These are phyloP conservation scores for Populus alba DNA, from an alignment of 345 rosid species.

Conservation along the genomic window DNA sequence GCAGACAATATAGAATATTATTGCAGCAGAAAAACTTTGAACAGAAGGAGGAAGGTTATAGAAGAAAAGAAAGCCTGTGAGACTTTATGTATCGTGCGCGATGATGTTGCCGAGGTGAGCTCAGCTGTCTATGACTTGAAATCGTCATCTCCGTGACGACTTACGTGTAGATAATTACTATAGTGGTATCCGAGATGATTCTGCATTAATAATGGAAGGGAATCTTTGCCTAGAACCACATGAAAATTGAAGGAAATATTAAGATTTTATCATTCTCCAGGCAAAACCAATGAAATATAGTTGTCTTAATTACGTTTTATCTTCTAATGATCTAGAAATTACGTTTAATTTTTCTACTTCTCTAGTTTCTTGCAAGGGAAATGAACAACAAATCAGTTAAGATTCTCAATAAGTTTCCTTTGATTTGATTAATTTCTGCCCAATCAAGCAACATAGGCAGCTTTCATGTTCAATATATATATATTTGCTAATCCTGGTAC, in stretches of 20 bases:
- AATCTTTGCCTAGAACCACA: neutral
- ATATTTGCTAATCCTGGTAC: too few species aligned
- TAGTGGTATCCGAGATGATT: neutral
- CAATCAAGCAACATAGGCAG: conserved; percentile 5
- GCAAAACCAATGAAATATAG: too few species aligned
- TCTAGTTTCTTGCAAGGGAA: neutral
- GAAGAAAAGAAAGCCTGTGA: too few species aligned
- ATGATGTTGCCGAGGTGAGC: too few species aligned
- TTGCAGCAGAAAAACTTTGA: too few species aligned
- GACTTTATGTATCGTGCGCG: too few species aligned
- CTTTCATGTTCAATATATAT: neutral
- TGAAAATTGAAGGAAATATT: neutral
- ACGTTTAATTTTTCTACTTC: neutral
- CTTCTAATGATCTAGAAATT: neutral
- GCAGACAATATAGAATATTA: too few species aligned
- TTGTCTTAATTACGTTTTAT: neutral
- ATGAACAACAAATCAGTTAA: neutral
- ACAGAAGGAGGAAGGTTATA: too few species aligned
- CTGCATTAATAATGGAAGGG: neutral
- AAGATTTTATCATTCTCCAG: neutral
- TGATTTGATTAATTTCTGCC: neutral
- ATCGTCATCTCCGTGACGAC: too few species aligned
- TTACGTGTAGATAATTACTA: too few species aligned
- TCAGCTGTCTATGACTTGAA: too few species aligned
- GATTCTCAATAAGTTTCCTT: neutral